Evolutionary conservation across 331 rosid genomes (phyloP).

Genomic region (Pyracantha coccinea): DNA sequence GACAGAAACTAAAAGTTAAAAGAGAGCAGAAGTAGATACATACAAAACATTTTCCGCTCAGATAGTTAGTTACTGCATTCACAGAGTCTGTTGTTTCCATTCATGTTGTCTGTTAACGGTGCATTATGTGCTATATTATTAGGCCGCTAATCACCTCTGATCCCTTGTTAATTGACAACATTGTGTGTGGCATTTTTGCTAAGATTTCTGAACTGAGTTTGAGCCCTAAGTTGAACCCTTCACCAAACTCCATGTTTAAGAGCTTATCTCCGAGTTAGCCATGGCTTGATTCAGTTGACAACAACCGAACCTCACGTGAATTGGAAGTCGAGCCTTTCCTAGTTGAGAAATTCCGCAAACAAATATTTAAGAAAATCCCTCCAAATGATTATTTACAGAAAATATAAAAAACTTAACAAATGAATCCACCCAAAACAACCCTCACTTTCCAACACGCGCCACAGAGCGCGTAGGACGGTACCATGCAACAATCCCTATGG

Average conservation of each 20-base stretch:
- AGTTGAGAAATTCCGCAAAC: background rate
- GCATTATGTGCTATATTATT: background rate
- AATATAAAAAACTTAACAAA: background rate
- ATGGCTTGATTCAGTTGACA: background rate
- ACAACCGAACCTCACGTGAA: conserved; percentile 17
- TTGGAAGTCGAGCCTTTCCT: background rate
- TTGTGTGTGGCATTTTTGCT: background rate
- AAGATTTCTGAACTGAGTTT: background rate
- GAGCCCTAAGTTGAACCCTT: background rate
- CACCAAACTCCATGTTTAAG: background rate
- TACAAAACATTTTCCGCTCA: no score
- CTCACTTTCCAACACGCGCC: conserved; percentile 20
- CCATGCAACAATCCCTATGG: background rate
- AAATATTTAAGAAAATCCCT: background rate
- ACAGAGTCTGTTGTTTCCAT: no score
- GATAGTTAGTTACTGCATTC: no score
- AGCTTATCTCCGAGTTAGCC: background rate
- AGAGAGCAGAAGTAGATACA: background rate
- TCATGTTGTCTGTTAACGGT: background rate
- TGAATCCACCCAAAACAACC: conserved; percentile 1
- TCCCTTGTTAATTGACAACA: background rate
- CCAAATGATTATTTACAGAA: background rate
- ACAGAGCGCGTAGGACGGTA: conserved; percentile 8
- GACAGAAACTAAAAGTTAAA: background rate
- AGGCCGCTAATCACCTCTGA: background rate